Conservation (phyloP, 495 filamentous ascomycete genomes). For the Neurospora cerealis region DNA sequence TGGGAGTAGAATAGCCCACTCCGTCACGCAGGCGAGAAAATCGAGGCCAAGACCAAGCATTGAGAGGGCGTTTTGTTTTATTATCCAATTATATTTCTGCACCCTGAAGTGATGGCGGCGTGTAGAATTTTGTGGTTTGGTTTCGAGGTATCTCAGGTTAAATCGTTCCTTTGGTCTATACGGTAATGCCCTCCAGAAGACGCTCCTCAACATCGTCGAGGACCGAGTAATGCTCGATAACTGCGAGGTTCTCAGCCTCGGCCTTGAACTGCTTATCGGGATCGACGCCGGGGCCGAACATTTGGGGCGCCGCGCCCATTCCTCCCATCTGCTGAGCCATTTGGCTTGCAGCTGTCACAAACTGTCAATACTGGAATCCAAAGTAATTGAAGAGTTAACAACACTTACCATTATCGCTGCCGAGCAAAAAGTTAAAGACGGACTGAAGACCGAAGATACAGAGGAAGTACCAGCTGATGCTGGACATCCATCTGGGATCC, state of each 20-base stretch:
- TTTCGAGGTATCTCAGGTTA: neutral
- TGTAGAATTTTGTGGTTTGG: neutral
- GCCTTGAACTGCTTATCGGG: conserved; percentile 85
- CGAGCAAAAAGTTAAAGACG: conserved; percentile 95
- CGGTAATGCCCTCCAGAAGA: conserved; percentile 49
- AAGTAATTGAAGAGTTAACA: neutral
- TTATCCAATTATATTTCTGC: neutral
- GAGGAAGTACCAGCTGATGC: conserved; percentile 96
- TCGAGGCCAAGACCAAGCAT: neutral
- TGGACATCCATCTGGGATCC: conserved; percentile 96
- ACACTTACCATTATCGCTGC: conserved; percentile 80
- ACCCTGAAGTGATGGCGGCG: neutral
- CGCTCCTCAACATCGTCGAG: conserved; percentile 79
- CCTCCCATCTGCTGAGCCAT: conserved; percentile 86
- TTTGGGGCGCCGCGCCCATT: conserved; percentile 30
- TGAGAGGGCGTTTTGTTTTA: neutral
- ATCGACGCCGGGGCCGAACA: conserved; percentile 90
- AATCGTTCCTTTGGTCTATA: conserved; percentile 12
- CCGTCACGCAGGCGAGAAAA: neutral
- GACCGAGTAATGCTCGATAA: conserved; percentile 85
- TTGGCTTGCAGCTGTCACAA: conserved; percentile 71
- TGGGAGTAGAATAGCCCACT: conserved; percentile 30
- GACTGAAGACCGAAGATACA: conserved; percentile 93
- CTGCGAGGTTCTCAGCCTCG: conserved; percentile 92
- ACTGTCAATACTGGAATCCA: conserved; percentile 2